Evolutionary conservation across 1,284 basidiomycete genomes (phyloP), one percentile per base, ranked within the genome.

Genomic region (Cryptococcus floricola): DNA sequence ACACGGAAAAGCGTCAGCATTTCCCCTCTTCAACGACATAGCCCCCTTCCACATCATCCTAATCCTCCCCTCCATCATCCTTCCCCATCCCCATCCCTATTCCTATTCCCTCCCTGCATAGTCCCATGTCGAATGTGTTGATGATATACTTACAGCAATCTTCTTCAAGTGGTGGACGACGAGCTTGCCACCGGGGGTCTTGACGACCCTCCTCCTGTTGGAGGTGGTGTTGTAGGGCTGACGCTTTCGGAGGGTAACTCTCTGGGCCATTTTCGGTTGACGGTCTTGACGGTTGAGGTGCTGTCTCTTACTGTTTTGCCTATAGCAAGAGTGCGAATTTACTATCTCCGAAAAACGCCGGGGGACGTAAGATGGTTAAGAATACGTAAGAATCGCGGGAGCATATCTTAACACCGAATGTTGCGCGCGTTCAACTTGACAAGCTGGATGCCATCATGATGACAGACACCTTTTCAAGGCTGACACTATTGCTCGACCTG

Each of bases 211-310:
- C 77, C 93, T 85, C 76, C 91, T 87, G 85, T 89, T 95, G 60
- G 95, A 98, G 75, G 87, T 87, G 80, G 96, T 98, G 87, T 98
- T 98, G 86, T 99, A 99, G 23, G 94, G 88, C 72, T 89, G 89
- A 78, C 95, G 91, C 82, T 95, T 98, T 82, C 96, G 91, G 82
- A 99, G 90, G 71, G 94, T 97, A 74, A 99, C 94, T 78, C 95
- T 93, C 87, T 97, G 91, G 81, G 91, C 92, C 94, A 98, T 96
- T 83, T 70, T 76, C 66, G 38, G 42, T 53, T 13, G 42, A 23
- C 31, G 31, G 38, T 28, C 34, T 53, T 53, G 52, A 53, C 9
- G 52, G 52, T 34, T 53, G 41, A 38, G 52, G 46, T 27, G 42
- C 44, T 14, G 8, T 9, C n/a, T 1, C 23, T 25, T 46, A 8